A percentile compares a stretch with the other conserved stretches of the same genome.
Conservation (phyloP, 2,329 filamentous ascomycete genomes). For the Tricladium varicosporioides region DNA sequence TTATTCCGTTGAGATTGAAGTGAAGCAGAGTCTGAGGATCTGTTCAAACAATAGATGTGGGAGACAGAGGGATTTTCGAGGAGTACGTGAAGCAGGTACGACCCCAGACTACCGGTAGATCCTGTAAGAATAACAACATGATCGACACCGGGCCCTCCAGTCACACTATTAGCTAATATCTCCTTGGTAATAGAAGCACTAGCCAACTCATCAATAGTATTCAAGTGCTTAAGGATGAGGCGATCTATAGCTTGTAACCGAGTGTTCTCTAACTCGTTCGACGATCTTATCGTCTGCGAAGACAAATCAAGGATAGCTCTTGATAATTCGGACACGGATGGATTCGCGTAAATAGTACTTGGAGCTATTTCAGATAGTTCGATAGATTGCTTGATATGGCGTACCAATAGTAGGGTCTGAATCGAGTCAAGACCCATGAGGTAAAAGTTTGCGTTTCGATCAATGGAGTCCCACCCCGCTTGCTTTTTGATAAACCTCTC, state of each 20-base stretch:
- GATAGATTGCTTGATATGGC: neutral
- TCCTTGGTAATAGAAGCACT: neutral
- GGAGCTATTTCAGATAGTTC: conserved; percentile 1
- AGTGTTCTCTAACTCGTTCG: neutral
- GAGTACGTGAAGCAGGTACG: conserved; percentile 44
- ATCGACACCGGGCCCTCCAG: neutral
- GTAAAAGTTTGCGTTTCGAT: conserved; percentile 15
- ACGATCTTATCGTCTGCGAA: neutral
- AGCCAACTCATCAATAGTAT: neutral
- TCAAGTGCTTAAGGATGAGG: neutral
- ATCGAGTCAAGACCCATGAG: conserved; percentile 12
- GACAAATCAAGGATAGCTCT: neutral
- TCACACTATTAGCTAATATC: neutral
- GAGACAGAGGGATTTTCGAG: conserved; percentile 32
- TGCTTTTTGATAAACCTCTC: conserved; percentile 4
- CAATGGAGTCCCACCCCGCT: conserved; percentile 11
- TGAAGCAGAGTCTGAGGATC: conserved; percentile 21
- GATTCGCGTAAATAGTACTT: conserved; percentile 5
- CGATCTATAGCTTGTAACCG: neutral
- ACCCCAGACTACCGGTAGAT: conserved; percentile 48
- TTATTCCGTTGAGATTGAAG: conserved; percentile 22
- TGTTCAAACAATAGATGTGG: conserved; percentile 48
- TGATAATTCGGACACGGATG: neutral
- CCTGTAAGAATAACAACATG: conserved; percentile 42
- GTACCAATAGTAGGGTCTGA: neutral